phyloP scores from a whole-genome alignment of 345 rosid species.

The Alliaria petiolata region DNA sequence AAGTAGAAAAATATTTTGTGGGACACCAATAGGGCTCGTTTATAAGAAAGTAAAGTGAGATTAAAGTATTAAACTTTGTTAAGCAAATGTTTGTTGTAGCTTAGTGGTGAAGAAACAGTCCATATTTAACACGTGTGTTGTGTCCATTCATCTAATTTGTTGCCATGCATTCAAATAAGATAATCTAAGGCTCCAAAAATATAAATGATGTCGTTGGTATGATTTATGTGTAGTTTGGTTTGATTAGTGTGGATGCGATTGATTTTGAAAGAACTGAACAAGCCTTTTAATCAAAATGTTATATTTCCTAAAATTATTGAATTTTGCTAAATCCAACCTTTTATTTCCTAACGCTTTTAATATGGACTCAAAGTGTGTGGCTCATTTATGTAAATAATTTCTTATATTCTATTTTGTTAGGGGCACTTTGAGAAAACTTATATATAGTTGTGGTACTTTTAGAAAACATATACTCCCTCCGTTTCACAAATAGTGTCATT shows the following conservation, averaged over 20 bases:
- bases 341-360: not conserved
- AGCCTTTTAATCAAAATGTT: not conserved
- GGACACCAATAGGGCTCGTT: constrained; percentile 1
- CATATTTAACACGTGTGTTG: constrained; percentile 24
- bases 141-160: constrained; percentile 20
- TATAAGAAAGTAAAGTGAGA: not conserved
- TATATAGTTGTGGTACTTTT: too few species aligned
- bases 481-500: too few species aligned
- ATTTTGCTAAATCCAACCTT: not conserved
- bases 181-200: too few species aligned
- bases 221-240: not conserved
- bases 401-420: too few species aligned
- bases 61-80: constrained; percentile 15
- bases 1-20: constrained; percentile 26
- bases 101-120: constrained; percentile 30
- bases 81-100: constrained; percentile 29
- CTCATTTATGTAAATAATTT: too few species aligned
- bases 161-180: not conserved
- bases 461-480: too few species aligned
- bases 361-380: not conserved
- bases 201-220: not conserved
- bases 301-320: not conserved
- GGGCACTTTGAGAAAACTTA: too few species aligned
- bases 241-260: constrained; percentile 1
- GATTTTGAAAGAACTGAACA: not conserved